Percentiles rank a stretch among this genome's conserved stretches.
Conservation (phyloP, 2,329 filamentous ascomycete genomes). For the Chrysoporthe deuterocubensis region DNA sequence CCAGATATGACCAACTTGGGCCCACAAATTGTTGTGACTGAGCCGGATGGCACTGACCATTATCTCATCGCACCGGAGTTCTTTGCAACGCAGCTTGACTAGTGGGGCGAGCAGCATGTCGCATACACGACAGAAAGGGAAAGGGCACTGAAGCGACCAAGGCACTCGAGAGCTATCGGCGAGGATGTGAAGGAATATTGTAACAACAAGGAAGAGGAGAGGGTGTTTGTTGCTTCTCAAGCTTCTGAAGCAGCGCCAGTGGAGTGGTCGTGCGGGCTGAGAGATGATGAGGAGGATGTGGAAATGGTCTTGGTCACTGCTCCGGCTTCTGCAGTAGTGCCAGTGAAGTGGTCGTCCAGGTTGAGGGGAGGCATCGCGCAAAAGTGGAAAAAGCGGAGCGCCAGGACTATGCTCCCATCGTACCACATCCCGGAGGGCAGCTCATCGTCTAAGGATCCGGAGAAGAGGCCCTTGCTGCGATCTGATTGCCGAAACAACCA, state of each 20-base stretch:
- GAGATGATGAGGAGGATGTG: not conserved
- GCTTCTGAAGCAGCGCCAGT: not conserved
- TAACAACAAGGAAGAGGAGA: not conserved
- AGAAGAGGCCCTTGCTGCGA: slow-evolving; percentile 5
- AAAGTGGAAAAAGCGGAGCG: slow-evolving; percentile 9
- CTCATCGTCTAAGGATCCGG: not conserved
- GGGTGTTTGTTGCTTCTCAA: not conserved
- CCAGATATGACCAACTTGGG: slow-evolving; percentile 22
- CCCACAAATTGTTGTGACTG: slow-evolving; percentile 24
- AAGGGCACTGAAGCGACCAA: not conserved
- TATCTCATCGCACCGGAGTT: slow-evolving; percentile 20
- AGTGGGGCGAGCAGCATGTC: not conserved
- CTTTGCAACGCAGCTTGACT: slow-evolving; percentile 4
- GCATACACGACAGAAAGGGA: not conserved
- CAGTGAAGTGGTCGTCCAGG: not conserved
- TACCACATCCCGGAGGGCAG: slow-evolving; percentile 1
- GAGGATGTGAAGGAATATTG: not conserved
- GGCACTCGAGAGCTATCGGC: not conserved
- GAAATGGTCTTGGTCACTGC: not conserved
- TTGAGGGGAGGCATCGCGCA: slow-evolving; percentile 2
- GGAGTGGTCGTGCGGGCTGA: not conserved
- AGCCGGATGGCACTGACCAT: slow-evolving; percentile 12
- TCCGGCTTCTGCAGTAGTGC: not conserved
- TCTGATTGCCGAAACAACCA: not conserved
- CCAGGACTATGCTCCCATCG: slow-evolving; percentile 1